These are phyloP conservation scores for Termitomyces sp. DNA, from an alignment of 768 basidiomycete species.

Conservation along the genomic window DNA sequence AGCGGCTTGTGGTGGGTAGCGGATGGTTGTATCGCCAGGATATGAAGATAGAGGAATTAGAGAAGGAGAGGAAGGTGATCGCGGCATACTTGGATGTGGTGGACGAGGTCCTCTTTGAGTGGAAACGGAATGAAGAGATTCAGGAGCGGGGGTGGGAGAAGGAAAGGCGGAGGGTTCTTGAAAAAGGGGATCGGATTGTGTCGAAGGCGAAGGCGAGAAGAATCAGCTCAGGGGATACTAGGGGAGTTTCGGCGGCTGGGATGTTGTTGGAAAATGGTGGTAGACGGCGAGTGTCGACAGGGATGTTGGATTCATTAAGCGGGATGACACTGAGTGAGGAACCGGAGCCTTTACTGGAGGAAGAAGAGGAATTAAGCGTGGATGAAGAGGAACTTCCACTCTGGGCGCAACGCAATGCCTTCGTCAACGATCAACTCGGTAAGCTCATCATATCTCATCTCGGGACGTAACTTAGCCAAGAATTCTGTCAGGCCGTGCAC, in stretches of 20 bases:
- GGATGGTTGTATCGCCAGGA: slow-evolving; percentile 83
- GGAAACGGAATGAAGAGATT: slow-evolving; percentile 43
- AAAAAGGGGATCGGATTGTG: slow-evolving; percentile 36
- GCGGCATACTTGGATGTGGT: slow-evolving; percentile 69
- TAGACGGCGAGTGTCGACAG: slow-evolving; percentile 57
- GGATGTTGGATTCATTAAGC: slow-evolving; percentile 52
- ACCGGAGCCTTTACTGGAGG: slow-evolving; percentile 48
- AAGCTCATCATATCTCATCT: slow-evolving; percentile 14
- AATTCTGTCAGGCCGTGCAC: slow-evolving; percentile 50
- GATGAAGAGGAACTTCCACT: slow-evolving; percentile 73
- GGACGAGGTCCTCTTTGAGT: slow-evolving; percentile 74
- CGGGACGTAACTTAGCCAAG: neutral
- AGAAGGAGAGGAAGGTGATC: slow-evolving; percentile 56
- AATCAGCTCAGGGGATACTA: slow-evolving; percentile 43
- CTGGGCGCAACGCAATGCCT: slow-evolving; percentile 68
- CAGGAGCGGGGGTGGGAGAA: slow-evolving; percentile 45
- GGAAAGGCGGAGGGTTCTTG: slow-evolving; percentile 39
- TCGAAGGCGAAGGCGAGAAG: slow-evolving; percentile 42
- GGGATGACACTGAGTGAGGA: slow-evolving; percentile 50
- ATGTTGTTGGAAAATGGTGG: slow-evolving; percentile 22
- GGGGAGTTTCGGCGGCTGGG: slow-evolving; percentile 16
- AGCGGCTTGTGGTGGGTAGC: slow-evolving; percentile 71
- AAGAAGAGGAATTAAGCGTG: slow-evolving; percentile 41
- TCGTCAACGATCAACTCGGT: slow-evolving; percentile 59
- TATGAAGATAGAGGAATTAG: slow-evolving; percentile 47